Percentiles rank a stretch among this genome's conserved stretches.
These are phyloP conservation scores for Escovopsis sp. DNA, from an alignment of 2,329 filamentous ascomycete species.

Conservation along the genomic window DNA sequence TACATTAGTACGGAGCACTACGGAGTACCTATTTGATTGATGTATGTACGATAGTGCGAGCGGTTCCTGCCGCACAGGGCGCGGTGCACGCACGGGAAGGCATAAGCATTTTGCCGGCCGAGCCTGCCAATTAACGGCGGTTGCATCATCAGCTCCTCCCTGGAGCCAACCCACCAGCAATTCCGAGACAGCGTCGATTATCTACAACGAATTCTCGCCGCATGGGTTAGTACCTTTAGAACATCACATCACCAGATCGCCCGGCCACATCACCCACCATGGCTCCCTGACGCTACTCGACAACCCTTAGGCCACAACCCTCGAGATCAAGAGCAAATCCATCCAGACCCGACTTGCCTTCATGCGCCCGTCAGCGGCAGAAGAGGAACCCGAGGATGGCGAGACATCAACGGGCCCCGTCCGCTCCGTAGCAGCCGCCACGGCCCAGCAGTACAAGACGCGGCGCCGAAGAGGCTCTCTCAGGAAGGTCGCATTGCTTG, in stretches of 20 bases:
- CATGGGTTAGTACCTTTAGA: too few relatives aligned
- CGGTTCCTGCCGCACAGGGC: too few relatives aligned
- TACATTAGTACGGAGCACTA: too few relatives aligned
- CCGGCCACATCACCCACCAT: not conserved
- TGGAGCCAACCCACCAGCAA: too few relatives aligned
- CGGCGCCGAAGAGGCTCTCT: constrained; percentile 71
- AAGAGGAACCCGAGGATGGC: constrained; percentile 19
- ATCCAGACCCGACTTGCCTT: constrained; percentile 58
- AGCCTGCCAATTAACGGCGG: too few relatives aligned
- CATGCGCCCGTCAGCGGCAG: constrained; percentile 31
- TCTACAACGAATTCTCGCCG: too few relatives aligned
- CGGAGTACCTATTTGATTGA: too few relatives aligned
- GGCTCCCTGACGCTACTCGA: not conserved
- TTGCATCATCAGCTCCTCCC: too few relatives aligned
- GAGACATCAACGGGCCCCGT: constrained; percentile 6
- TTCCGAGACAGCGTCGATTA: too few relatives aligned
- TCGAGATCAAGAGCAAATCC: constrained; percentile 17
- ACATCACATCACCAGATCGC: not conserved
- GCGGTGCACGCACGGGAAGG: too few relatives aligned
- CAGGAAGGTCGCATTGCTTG: constrained; percentile 72
- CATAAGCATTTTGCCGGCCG: too few relatives aligned
- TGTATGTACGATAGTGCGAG: too few relatives aligned
- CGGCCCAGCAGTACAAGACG: constrained; percentile 30
- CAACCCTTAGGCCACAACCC: not conserved
- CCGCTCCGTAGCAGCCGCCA: constrained; percentile 16